A percentile compares a stretch with the other conserved stretches of the same genome.
Conservation (phyloP, 2,329 filamentous ascomycete species). For the Stromatinia cepivora region DNA sequence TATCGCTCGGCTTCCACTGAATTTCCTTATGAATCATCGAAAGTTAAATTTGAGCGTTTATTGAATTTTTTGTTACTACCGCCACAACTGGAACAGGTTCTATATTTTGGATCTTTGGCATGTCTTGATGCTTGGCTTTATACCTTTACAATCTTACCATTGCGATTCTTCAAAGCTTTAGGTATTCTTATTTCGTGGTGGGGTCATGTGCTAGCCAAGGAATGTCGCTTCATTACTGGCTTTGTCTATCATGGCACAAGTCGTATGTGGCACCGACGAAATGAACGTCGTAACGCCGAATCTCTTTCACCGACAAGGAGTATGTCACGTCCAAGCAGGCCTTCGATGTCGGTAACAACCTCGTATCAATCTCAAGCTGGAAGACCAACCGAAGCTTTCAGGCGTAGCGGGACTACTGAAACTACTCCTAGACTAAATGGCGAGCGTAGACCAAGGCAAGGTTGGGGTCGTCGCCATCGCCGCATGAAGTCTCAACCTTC, state of each 20-base stretch:
- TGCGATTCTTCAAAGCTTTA: conserved; percentile 81
- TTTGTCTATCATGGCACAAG: conserved; percentile 81
- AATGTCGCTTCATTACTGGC: conserved; percentile 67
- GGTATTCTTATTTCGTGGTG: conserved; percentile 78
- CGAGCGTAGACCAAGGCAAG: conserved; percentile 36
- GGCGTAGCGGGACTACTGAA: conserved; percentile 27
- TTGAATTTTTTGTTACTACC: conserved; percentile 86
- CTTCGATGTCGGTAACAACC: conserved; percentile 32
- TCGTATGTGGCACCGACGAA: conserved; percentile 65
- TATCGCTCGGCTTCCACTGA: conserved; percentile 58
- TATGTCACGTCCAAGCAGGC: conserved; percentile 34
- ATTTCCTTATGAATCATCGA: conserved; percentile 84
- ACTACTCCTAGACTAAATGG: conserved; percentile 30
- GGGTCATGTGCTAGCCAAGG: conserved; percentile 68
- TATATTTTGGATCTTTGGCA: conserved; percentile 85
- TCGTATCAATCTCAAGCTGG: conserved; percentile 34
- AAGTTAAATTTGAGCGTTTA: conserved; percentile 86
- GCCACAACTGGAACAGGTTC: conserved; percentile 75
- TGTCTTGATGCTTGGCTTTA: conserved; percentile 97
- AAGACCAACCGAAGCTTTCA: conserved; percentile 27
- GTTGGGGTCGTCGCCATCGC: conserved; percentile 55
- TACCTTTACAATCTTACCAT: conserved; percentile 90
- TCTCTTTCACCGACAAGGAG: conserved; percentile 35
- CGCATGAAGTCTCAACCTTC: conserved; percentile 85
- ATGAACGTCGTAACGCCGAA: conserved; percentile 49